A percentile compares a stretch with the other conserved stretches of the same genome.
phyloP scores from a whole-genome alignment of 202 grass and related monocot genomes.

The Panicum hallii region DNA sequence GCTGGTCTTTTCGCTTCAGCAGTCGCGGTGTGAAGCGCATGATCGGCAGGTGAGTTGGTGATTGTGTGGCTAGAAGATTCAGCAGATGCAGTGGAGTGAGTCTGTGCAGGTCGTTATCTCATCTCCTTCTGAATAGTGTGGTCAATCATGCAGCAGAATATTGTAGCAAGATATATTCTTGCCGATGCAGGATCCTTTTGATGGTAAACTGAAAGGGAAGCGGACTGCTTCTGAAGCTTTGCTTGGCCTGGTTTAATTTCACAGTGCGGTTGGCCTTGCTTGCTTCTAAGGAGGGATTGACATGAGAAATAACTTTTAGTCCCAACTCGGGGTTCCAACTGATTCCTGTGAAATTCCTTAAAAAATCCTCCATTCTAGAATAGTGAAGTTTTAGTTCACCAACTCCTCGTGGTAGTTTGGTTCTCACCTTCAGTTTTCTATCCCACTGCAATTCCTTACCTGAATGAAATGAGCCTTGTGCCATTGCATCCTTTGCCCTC shows the following conservation, averaged over 20 bases:
- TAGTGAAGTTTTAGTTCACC: not conserved
- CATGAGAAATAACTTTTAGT: not conserved
- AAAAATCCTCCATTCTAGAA: not conserved
- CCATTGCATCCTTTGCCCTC: not conserved
- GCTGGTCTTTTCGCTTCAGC: constrained; percentile 11
- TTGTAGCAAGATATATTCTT: constrained; percentile 2
- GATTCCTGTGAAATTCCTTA: not conserved
- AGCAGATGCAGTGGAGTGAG: constrained; percentile 24
- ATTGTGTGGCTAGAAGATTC: constrained; percentile 32
- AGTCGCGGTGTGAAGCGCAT: constrained; percentile 34
- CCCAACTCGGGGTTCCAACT: not conserved
- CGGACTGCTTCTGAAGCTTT: not conserved
- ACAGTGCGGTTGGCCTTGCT: not conserved
- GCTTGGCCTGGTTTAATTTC: not conserved
- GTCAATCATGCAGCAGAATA: constrained; percentile 37
- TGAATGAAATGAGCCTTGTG: not conserved
- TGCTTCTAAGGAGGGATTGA: not conserved
- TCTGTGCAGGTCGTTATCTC: constrained; percentile 31
- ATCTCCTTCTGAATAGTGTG: constrained; percentile 37
- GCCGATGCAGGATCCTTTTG: not conserved
- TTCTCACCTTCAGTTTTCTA: not conserved
- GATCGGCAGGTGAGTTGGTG: constrained; percentile 19
- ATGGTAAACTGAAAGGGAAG: not conserved
- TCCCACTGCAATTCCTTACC: not conserved
- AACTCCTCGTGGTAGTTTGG: not conserved